Base-by-base conservation (phyloP, 495 filamentous ascomycete species). In the Penicillium odoratum region DNA sequence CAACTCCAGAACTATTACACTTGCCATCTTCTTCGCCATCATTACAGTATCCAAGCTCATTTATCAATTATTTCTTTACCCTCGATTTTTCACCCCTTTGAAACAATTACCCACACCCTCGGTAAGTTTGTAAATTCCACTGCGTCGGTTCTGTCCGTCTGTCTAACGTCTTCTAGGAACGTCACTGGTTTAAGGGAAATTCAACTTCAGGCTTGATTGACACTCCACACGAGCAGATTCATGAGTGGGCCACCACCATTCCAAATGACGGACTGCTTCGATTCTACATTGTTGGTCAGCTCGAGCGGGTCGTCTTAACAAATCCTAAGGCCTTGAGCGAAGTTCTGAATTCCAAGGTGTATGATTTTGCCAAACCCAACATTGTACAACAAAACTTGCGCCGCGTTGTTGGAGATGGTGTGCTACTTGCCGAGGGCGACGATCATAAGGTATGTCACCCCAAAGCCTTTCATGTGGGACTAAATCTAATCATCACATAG, bases 361-460 rank as follows among this genome's bases (percentile, higher is more conserved):
- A 97, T 64, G 85, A 90, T 21, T 97, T 93, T 62, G 61, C 83
- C 44, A 97, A 96, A 67, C 92, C 93, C 0, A 31, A 45, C 0
- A 63, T 78, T 4, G 50, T 93, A 25, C 76, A 83, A 4, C 63
- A 68, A 13, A 78, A 74, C 5, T 61, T 98, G 29, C 81, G 82
- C 18, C 81, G 81, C 5, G 68, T 95, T 5, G 70, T 93, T 7
- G 93, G 93, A 0, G 68, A 88, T 45, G 92, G 93, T 0, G 60
- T 98, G 0, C 73, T 97, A 10, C 76, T 97, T 6, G 88, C 90
- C 1, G 93, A 97, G 70, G 92, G 92, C 21, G 88, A 92, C 11
- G 90, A 90, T 57, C 92, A 96, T 66, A 91, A 87, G 76, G 76
- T 79, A 53, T 8, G 58, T 3, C 0, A 42, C 6, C 11, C 4